Evolutionary conservation across 1,139 yeast species (phyloP).

Genomic region (Saccharomyces hybrid): DNA sequence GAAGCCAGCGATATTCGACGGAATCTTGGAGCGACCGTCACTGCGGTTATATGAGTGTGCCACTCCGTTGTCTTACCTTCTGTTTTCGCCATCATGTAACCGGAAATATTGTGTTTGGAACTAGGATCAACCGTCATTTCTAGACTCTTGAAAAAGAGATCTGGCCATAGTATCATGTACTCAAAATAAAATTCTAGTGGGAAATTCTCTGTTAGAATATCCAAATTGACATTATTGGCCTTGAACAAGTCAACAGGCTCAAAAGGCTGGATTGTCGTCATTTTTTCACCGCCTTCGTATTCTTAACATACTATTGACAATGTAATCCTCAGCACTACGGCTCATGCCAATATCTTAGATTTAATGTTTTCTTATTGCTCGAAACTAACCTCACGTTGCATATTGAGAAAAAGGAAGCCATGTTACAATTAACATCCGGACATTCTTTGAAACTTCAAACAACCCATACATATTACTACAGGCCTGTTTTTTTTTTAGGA

Average conservation of each 20-base stretch:
- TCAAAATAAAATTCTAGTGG: conserved; percentile 76
- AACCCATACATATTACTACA: too few species aligned
- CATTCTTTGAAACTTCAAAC: too few species aligned
- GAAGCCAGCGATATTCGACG: conserved; percentile 83
- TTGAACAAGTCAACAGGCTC: conserved; percentile 76
- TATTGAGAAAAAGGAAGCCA: too few species aligned
- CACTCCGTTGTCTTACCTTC: conserved; percentile 81
- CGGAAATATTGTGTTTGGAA: conserved; percentile 37
- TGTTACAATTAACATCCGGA: too few species aligned
- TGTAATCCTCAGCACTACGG: too few species aligned
- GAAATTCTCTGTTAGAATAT: conserved; percentile 85
- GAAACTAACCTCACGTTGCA: too few species aligned
- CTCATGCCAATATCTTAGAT: neutral
- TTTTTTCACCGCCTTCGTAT: conserved; percentile 4
- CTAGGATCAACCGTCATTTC: conserved; percentile 32
- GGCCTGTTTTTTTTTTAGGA: too few species aligned
- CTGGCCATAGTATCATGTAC: conserved; percentile 81
- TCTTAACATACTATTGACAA: neutral
- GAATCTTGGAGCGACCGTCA: conserved; percentile 75
- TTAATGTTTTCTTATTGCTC: too few species aligned
- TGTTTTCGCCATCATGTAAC: conserved; percentile 93
- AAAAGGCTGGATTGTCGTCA: conserved; percentile 48
- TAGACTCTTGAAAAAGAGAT: conserved; percentile 70
- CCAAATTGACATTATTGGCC: conserved; percentile 70
- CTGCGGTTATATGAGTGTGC: conserved; percentile 97